phyloP scores from a whole-genome alignment of 352 stramenopile genomes.

The Phytophthora pistaciae region DNA sequence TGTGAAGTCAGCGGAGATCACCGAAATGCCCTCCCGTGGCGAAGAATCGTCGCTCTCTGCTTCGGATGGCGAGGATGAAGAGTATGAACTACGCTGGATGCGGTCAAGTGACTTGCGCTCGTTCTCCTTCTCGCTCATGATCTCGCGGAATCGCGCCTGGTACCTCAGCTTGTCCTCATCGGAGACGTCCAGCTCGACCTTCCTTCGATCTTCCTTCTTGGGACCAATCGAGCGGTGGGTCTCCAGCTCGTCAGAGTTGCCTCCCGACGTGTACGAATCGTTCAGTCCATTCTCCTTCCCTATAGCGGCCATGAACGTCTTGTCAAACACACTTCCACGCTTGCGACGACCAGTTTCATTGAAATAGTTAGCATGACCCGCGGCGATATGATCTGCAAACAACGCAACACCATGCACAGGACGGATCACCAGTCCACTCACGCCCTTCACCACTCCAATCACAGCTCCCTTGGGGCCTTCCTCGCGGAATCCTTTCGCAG shows the following conservation, averaged over 20 bases:
- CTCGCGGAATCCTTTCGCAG: constrained; percentile 50
- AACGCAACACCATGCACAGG: constrained; percentile 56
- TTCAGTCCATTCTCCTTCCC: constrained; percentile 38
- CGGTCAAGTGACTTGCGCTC: constrained; percentile 22
- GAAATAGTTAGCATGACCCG: constrained; percentile 49
- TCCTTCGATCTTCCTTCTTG: constrained; percentile 29
- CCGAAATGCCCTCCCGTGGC: constrained; percentile 17
- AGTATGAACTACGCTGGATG: constrained; percentile 25
- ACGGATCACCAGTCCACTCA: constrained; percentile 50
- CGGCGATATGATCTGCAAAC: constrained; percentile 59
- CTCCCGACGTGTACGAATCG: constrained; percentile 32
- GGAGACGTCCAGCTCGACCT: constrained; percentile 36
- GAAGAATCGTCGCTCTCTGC: constrained; percentile 28
- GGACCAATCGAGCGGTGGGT: constrained; percentile 23
- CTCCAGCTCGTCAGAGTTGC: constrained; percentile 34
- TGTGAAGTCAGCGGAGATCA: constrained; percentile 33
- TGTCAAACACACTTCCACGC: constrained; percentile 49
- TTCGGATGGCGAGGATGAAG: constrained; percentile 15
- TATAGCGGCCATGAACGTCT: constrained; percentile 44
- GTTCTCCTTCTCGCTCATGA: constrained; percentile 31
- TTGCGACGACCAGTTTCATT: constrained; percentile 34
- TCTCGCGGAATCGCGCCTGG: constrained; percentile 33
- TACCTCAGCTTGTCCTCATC: constrained; percentile 36
- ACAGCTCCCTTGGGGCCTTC: constrained; percentile 59
- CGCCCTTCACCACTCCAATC: constrained; percentile 54